Evolutionary conservation across 192 early-diverging fungal genomes (phyloP).

Genomic region (Backusella parvicylindrica): DNA sequence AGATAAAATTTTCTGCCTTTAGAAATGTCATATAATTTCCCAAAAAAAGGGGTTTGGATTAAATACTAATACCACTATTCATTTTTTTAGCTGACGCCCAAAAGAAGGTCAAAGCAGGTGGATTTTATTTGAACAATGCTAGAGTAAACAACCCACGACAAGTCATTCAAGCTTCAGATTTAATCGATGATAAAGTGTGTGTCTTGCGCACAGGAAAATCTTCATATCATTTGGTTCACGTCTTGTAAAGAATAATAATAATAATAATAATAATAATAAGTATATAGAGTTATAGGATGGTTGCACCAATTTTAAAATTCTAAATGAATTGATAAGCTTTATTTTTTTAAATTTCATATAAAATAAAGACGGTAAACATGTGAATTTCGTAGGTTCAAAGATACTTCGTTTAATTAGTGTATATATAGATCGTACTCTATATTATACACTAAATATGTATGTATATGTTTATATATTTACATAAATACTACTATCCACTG

Average conservation of each 20-base stretch:
- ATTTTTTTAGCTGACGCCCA: constrained; percentile 61
- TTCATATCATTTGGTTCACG: constrained; percentile 62
- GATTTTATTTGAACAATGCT: constrained; percentile 76
- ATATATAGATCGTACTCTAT: no score
- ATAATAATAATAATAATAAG: neutral
- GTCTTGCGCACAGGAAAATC: constrained; percentile 78
- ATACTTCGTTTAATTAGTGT: no score
- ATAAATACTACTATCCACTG: no score
- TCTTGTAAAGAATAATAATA: constrained; percentile 16
- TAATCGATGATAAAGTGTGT: constrained; percentile 65
- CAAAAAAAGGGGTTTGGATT: neutral
- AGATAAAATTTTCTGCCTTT: neutral
- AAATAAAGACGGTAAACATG: neutral
- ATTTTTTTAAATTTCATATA: no score
- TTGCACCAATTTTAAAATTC: neutral
- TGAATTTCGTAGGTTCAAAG: no score
- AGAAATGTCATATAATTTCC: neutral
- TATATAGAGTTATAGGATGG: neutral
- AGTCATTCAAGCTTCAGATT: constrained; percentile 42
- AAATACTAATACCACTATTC: no score
- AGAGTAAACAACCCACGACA: constrained; percentile 44
- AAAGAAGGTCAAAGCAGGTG: constrained; percentile 73
- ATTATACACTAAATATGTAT: no score
- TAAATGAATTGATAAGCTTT: neutral
- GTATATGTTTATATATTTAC: no score